Base-by-base conservation (phyloP, 1,284 basidiomycete species). In the Boletus mariae region DNA sequence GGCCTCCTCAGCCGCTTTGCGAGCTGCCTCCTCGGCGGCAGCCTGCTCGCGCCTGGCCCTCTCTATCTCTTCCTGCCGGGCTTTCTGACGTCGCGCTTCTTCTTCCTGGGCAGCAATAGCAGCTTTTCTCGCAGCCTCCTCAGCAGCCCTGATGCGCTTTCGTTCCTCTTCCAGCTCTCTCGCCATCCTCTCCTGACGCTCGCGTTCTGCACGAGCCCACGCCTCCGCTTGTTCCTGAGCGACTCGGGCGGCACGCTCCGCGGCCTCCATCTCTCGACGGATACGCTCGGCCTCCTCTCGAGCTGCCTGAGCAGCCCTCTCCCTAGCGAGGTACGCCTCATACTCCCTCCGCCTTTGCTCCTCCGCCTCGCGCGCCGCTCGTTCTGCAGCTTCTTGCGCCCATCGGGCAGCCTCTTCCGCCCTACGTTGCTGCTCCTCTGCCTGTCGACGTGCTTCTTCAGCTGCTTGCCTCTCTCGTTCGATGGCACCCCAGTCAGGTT, bases 401-500 rank as follows among this genome's bases (percentile, higher is more conserved):
- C 45, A 47, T 4, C 52, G 56, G 15, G 63, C 67, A 31, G 50
- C 57, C 23, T 63, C 55, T 49, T 65, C 61, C 0, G 64, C 64
- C 15, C 1, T n/a, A 2, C 64, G 54, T 12, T 49, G 65, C 1
- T 57, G 53, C 4, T 68, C 58, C 20, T 70, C 61, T 28, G 65
- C 68, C 12, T 34, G 13, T 23, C 35, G 54, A 51, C 62, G 64
- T 5, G 64, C 64, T 50, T 44, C 55, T 51, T 68, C 64, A 0
- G 60, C 67, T 13, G 49, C 60, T 5, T 35, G 55, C 49, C 57
- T 58, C 15, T 57, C 31, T 28, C 25, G 64, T 7, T 64, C 63
- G 17, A 68, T 66, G 12, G 67, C 67, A 5, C 35, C 47, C 67
- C 66, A 61, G 12, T 67, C 52, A 0, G 63, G 67, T 41, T 66